Evolutionary conservation across 768 basidiomycete genomes (phyloP).

Genomic region (Exsudoporus frostii): DNA sequence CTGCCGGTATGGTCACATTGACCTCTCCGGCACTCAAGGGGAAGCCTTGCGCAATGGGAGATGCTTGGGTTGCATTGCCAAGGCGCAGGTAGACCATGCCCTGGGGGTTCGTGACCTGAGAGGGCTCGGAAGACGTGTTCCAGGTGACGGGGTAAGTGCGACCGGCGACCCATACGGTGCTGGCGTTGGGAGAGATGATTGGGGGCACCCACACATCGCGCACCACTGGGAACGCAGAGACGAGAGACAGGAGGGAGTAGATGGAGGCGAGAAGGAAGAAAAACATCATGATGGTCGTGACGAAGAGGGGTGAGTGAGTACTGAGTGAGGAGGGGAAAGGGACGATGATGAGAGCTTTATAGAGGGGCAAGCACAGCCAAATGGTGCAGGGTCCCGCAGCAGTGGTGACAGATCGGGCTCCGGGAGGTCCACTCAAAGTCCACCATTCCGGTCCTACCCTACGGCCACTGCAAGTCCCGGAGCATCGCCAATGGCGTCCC

Average conservation of each 20-base stretch:
- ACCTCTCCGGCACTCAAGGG: slow-evolving; percentile 33
- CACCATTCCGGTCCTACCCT: neutral
- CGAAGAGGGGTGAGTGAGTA: neutral
- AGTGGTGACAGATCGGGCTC: slow-evolving; percentile 3
- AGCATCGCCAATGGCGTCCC: slow-evolving; percentile 26
- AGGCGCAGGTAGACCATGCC: slow-evolving; percentile 45
- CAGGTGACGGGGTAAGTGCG: slow-evolving; percentile 42
- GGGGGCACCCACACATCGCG: slow-evolving; percentile 50
- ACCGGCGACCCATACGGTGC: slow-evolving; percentile 42
- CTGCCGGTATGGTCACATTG: slow-evolving; percentile 39
- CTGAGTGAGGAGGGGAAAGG: neutral
- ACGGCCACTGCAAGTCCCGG: slow-evolving; percentile 10
- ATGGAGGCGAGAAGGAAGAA: slow-evolving; percentile 13
- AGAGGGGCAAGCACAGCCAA: slow-evolving; percentile 6
- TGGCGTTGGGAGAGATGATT: slow-evolving; percentile 36
- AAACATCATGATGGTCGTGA: slow-evolving; percentile 23
- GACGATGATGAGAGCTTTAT: slow-evolving; percentile 8
- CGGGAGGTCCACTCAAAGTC: neutral
- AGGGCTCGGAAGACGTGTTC: slow-evolving; percentile 41
- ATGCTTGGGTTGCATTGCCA: slow-evolving; percentile 24
- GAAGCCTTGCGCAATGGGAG: slow-evolving; percentile 40
- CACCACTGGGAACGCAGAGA: slow-evolving; percentile 27
- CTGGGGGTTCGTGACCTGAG: slow-evolving; percentile 45
- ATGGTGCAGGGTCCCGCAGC: neutral
- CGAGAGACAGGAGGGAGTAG: slow-evolving; percentile 25